A percentile compares a stretch with the other conserved stretches of the same genome.
These are phyloP conservation scores for Phytophthora litchii DNA, from an alignment of 352 stramenopile species.

Conservation along the genomic window DNA sequence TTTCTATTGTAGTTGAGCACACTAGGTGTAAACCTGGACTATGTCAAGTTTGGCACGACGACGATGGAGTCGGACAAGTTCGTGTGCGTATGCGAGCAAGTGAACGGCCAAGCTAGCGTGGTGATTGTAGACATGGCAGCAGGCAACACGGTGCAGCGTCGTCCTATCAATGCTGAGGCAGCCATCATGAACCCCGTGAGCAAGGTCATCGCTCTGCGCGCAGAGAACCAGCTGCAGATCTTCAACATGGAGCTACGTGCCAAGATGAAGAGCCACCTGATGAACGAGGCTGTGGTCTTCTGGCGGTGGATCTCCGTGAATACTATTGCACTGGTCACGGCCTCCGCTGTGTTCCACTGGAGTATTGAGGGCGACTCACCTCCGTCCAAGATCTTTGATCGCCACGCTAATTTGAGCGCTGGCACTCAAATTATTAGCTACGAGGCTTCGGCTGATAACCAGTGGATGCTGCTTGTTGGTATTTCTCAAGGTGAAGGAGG, in stretches of 20 bases:
- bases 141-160: conserved; percentile 89
- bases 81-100: conserved; percentile 93
- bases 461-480: conserved; percentile 98
- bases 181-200: conserved; percentile 99
- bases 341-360: conserved; percentile 98
- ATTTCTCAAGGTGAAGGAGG: conserved; percentile 95
- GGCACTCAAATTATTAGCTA: conserved; percentile 99
- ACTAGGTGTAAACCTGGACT: conserved; percentile 89
- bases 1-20: conserved; percentile 66
- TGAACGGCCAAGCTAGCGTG: conserved; percentile 88
- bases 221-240: conserved; percentile 98
- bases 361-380: conserved; percentile 92
- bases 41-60: conserved; percentile 93
- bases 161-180: conserved; percentile 98
- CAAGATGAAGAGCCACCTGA: conserved; percentile 98
- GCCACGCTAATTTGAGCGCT: conserved; percentile 92
- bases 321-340: conserved; percentile 98
- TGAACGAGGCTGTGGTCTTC: conserved; percentile 96
- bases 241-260: conserved; percentile 99
- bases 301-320: conserved; percentile 98
- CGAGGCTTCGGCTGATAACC: conserved; percentile 95
- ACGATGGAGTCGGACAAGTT: conserved; percentile 99
- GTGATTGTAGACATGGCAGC: conserved; percentile 93
- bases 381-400: conserved; percentile 98
- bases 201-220: conserved; percentile 87